phyloP scores from a whole-genome alignment of 805 yeast species.

The Cyberlindnera americana region DNA sequence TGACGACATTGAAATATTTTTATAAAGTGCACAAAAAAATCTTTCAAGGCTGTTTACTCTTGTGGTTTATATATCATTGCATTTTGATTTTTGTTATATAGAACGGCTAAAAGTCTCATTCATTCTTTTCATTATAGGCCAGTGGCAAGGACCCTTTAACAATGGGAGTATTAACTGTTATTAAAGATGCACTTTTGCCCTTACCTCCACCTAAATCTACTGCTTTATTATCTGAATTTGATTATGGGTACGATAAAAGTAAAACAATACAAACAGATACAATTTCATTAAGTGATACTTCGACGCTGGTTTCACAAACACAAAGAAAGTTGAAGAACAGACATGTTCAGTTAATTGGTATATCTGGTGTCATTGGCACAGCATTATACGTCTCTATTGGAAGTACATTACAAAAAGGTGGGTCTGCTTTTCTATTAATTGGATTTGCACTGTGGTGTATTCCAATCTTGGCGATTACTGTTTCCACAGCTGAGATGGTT shows the following conservation, averaged over 20 bases:
- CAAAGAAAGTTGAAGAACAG: conserved; percentile 55
- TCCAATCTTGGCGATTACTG: conserved; percentile 63
- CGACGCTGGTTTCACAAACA: conserved; percentile 29
- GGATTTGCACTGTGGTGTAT: conserved; percentile 67
- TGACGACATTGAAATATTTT: background rate
- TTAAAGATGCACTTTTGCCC: conserved; percentile 14
- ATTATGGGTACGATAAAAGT: background rate
- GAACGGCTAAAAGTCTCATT: too few species aligned
- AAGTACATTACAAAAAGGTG: conserved; percentile 57
- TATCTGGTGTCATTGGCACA: conserved; percentile 82
- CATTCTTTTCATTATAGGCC: too few species aligned
- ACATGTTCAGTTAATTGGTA: conserved; percentile 75
- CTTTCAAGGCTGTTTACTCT: too few species aligned
- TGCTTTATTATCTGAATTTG: background rate
- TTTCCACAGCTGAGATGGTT: conserved; percentile 75
- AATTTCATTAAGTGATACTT: conserved; percentile 21
- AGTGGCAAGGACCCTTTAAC: too few species aligned
- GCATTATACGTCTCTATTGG: conserved; percentile 76
- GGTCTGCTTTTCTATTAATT: conserved; percentile 65
- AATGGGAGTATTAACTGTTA: too few species aligned
- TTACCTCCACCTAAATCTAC: conserved; percentile 16
- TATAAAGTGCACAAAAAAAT: too few species aligned
- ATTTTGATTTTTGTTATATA: too few species aligned
- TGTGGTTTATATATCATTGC: too few species aligned
- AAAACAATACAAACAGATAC: conserved; percentile 8